Conservation (phyloP, 495 filamentous ascomycete genomes). For the Penicillium canariense region DNA sequence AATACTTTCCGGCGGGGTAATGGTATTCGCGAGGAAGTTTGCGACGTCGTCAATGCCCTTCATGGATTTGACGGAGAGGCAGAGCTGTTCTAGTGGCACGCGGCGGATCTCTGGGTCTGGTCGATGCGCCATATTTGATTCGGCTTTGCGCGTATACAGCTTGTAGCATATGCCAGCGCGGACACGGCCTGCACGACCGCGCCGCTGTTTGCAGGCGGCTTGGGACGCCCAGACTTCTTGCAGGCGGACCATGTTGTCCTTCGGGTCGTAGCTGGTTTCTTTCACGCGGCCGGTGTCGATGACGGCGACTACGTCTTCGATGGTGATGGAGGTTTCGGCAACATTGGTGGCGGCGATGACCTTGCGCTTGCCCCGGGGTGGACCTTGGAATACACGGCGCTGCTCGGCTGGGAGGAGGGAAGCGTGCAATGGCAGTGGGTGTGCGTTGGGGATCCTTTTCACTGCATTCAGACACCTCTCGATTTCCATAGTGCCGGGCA, state of each 20-base stretch:
- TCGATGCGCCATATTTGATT: conserved; percentile 81
- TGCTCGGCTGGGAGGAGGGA: conserved; percentile 86
- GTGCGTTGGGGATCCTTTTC: conserved; percentile 62
- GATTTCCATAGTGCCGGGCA: conserved; percentile 86
- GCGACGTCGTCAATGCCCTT: conserved; percentile 73
- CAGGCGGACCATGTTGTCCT: conserved; percentile 90
- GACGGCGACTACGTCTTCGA: conserved; percentile 93
- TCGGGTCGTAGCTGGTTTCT: conserved; percentile 90
- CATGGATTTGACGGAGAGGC: conserved; percentile 92
- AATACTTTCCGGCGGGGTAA: conserved; percentile 79
- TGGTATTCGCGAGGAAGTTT: conserved; percentile 76
- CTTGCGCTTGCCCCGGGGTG: conserved; percentile 81
- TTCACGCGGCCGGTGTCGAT: conserved; percentile 95
- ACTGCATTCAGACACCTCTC: conserved; percentile 73
- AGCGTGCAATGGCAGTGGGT: conserved; percentile 87
- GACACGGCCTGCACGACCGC: conserved; percentile 91
- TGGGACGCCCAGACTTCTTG: conserved; percentile 93
- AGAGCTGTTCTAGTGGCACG: conserved; percentile 91
- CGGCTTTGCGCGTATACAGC: conserved; percentile 82
- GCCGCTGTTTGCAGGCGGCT: conserved; percentile 94
- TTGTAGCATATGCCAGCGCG: conserved; percentile 92
- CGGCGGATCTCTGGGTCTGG: conserved; percentile 92
- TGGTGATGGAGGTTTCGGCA: conserved; percentile 97
- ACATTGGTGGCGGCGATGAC: conserved; percentile 94
- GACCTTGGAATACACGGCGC: conserved; percentile 72